Percentiles rank a stretch among this genome's conserved stretches.
Conservation (phyloP, 306 rosid genomes). For the Myrica gale region DNA sequence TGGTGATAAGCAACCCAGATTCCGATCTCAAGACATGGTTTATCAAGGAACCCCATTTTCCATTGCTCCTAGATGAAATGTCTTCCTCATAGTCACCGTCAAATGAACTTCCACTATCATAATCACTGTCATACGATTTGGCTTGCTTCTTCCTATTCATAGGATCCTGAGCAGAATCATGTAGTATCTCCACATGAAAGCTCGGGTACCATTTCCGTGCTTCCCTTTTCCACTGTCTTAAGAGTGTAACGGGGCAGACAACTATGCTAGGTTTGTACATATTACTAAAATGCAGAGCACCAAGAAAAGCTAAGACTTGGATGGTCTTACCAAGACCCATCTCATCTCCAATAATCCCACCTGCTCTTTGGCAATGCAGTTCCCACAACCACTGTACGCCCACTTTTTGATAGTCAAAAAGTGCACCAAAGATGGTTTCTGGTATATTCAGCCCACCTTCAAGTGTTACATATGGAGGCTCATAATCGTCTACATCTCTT, state of each 20-base stretch:
- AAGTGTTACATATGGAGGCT: conserved; percentile 60
- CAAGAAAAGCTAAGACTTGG: conserved; percentile 88
- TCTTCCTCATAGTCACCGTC: conserved; percentile 51
- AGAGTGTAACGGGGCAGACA: conserved; percentile 89
- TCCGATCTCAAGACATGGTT: conserved; percentile 65
- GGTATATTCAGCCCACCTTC: conserved; percentile 95
- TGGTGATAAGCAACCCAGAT: conserved; percentile 88
- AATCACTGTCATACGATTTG: conserved; percentile 64
- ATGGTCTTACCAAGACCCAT: conserved; percentile 99
- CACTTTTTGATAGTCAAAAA: conserved; percentile 96
- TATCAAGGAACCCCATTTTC: conserved; percentile 80
- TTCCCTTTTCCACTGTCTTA: conserved; percentile 97
- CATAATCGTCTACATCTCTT: conserved; percentile 46
- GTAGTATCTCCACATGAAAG: conserved; percentile 77
- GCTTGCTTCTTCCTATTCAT: conserved; percentile 52
- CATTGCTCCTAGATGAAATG: conserved; percentile 41
- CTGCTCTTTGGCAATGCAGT: conserved; percentile 95
- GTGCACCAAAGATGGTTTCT: conserved; percentile 54
- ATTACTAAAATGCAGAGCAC: conserved; percentile 87
- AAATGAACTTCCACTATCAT: conserved; percentile 56
- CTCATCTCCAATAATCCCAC: conserved; percentile 99
- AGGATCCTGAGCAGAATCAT: conserved; percentile 80
- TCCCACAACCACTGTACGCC: conserved; percentile 99
- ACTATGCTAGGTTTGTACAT: conserved; percentile 87
- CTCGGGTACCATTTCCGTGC: conserved; percentile 84